These are phyloP conservation scores for Ganoderma sinense DNA, from an alignment of 1,284 basidiomycete genomes.

Conservation along the genomic window DNA sequence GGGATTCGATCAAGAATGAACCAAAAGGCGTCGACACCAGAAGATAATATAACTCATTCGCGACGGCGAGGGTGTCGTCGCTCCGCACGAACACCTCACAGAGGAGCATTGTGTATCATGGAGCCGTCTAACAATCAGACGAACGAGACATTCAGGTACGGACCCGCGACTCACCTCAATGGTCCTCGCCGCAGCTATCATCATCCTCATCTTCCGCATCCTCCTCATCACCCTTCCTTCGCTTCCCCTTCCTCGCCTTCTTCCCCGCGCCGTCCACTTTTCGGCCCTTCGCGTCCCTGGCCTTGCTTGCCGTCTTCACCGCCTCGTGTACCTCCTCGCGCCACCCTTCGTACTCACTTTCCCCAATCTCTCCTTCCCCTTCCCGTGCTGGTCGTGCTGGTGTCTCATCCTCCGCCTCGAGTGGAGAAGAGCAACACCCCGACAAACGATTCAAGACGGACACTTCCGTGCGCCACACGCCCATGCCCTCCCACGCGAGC, in stretches of 20 bases:
- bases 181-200: constrained; percentile 19
- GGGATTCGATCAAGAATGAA: background rate
- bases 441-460: constrained; percentile 61
- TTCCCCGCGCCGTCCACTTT: constrained; percentile 24
- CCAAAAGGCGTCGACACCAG: background rate
- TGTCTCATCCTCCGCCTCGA: background rate
- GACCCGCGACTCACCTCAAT: background rate
- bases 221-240: constrained; percentile 29
- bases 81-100: no score
- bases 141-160: background rate
- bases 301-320: constrained; percentile 32
- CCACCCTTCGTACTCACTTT: constrained; percentile 33
- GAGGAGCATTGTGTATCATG: background rate
- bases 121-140: background rate
- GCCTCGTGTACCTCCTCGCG: constrained; percentile 41
- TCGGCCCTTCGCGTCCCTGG: constrained; percentile 30
- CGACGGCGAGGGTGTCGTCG: background rate
- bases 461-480: constrained; percentile 81
- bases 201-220: constrained; percentile 31
- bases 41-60: background rate
- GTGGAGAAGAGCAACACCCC: constrained; percentile 20
- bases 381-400: background rate
- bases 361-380: constrained; percentile 13
- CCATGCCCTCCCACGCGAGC: constrained; percentile 44
- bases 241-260: constrained; percentile 21